Conservation (phyloP, 495 filamentous ascomycete species). For the Neurospora hispaniola region DNA sequence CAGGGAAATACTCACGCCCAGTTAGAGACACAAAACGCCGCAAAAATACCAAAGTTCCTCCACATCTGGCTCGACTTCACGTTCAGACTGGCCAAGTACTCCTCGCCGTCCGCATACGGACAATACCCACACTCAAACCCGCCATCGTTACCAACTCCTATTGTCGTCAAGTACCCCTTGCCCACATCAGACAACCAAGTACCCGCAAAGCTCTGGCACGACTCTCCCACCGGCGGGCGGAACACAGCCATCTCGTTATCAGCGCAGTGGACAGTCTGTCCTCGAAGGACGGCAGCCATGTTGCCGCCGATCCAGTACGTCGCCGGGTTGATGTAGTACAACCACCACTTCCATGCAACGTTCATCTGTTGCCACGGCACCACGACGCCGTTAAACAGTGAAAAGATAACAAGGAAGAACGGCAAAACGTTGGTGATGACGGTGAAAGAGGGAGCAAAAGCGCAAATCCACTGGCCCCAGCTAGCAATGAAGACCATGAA, state of each 20-base stretch:
- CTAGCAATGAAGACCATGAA: constrained; percentile 70
- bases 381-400: constrained; percentile 66
- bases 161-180: constrained; percentile 44
- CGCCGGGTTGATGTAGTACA: constrained; percentile 57
- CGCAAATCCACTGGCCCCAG: constrained; percentile 80
- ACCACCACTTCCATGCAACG: constrained; percentile 72
- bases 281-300: constrained; percentile 48
- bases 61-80: constrained; percentile 52
- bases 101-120: constrained; percentile 48
- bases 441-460: constrained; percentile 69
- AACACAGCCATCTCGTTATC: constrained; percentile 54
- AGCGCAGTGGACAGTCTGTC: constrained; percentile 46
- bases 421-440: constrained; percentile 65
- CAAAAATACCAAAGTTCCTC: constrained; percentile 69
- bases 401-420: constrained; percentile 73
- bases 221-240: constrained; percentile 50
- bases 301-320: constrained; percentile 69
- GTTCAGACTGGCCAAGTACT: constrained; percentile 62
- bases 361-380: constrained; percentile 48
- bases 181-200: constrained; percentile 38
- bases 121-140: constrained; percentile 64
- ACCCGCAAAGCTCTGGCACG: constrained; percentile 50
- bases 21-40: constrained; percentile 66
- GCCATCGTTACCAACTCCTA: background rate
- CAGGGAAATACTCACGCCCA: constrained; percentile 36